phyloP scores from a whole-genome alignment of 2,329 filamentous ascomycete genomes.

The Xylariaceae sp. region DNA sequence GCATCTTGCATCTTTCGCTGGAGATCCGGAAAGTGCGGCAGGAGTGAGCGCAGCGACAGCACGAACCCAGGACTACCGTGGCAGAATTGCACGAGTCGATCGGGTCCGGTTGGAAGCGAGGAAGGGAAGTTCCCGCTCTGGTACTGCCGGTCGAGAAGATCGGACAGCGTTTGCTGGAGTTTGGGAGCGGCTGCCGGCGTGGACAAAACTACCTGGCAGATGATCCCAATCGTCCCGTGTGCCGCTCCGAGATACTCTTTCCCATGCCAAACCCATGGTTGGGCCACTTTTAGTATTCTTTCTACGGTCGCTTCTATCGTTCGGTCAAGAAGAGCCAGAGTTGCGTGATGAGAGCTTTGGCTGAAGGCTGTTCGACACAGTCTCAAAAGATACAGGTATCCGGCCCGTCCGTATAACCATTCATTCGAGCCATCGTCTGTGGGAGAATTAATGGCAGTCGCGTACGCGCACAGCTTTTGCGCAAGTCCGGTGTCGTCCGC shows the following conservation, averaged over 20 bases:
- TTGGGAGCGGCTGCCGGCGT: constrained; percentile 49
- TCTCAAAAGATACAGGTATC: constrained; percentile 63
- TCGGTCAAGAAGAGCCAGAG: constrained; percentile 44
- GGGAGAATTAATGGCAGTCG: constrained; percentile 39
- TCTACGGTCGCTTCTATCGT: constrained; percentile 54
- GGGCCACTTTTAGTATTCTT: constrained; percentile 50
- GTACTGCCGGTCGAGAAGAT: constrained; percentile 55
- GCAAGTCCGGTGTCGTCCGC: constrained; percentile 34
- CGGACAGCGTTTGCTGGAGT: constrained; percentile 48
- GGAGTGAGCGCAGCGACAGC: constrained; percentile 52
- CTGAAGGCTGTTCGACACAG: constrained; percentile 42
- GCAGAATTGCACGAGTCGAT: constrained; percentile 57
- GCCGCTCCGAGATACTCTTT: constrained; percentile 61
- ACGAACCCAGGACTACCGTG: constrained; percentile 64
- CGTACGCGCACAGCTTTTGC: constrained; percentile 35
- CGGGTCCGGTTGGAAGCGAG: constrained; percentile 34
- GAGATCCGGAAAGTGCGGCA: constrained; percentile 51
- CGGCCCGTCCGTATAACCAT: constrained; percentile 63
- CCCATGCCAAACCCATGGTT: constrained; percentile 59
- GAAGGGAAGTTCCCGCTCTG: constrained; percentile 61
- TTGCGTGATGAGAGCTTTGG: constrained; percentile 41
- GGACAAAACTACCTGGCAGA: constrained; percentile 63
- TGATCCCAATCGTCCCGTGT: constrained; percentile 65
- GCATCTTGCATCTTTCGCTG: constrained; percentile 48
- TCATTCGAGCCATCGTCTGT: constrained; percentile 50